Evolutionary conservation across 805 yeast genomes (phyloP), one percentile per base, ranked within the genome.

Genomic region (Kregervanrija delftensis): DNA sequence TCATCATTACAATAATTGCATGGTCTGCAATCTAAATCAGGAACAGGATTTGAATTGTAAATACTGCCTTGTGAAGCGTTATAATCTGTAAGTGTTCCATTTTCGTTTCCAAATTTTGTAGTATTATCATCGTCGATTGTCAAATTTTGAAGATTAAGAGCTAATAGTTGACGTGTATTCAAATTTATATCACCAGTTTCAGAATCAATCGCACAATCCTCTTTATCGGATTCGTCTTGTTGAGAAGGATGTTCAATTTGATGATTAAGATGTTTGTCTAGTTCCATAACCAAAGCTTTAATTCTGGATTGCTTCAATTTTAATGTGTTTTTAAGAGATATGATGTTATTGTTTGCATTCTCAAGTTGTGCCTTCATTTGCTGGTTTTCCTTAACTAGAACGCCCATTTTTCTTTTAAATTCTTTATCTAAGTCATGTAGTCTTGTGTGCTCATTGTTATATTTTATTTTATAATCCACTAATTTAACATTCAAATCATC

Each of bases 1-100:
- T 22, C 28, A 22, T 22, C 28, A 22, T 22, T 22, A 22, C 8
- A 22, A 22, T 6, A 22, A 22, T 8, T 22, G 6, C 8, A 22
- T 22, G 28, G 28, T 6, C 28, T 22, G 8, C 28, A 22, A 22
- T 22, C 28, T 22, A 22, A 22, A 22, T 22, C 28, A 22, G 35
- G 22, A 5, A 30, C n/a, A 4, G 46, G 46, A 31, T 43, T 43
- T 10, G 46, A 39, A 30, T 43, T 43, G 40, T 43, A 43, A 14
- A 43, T 43, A 8, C 39, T 31, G 13, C 22, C n/a, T 31, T 11
- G 13, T 10, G 33, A 32, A 32, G 8, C 33, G 13, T 32, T n/a
- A n/a, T 16, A 22, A 40, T 14, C 17, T n/a, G 33, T 14, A 28
- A 13, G 15, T n/a, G 30, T 28, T 30, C 33, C 16, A 4, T 38